Evolutionary conservation across 345 rosid genomes (phyloP).

Genomic region (Turritis glabra): DNA sequence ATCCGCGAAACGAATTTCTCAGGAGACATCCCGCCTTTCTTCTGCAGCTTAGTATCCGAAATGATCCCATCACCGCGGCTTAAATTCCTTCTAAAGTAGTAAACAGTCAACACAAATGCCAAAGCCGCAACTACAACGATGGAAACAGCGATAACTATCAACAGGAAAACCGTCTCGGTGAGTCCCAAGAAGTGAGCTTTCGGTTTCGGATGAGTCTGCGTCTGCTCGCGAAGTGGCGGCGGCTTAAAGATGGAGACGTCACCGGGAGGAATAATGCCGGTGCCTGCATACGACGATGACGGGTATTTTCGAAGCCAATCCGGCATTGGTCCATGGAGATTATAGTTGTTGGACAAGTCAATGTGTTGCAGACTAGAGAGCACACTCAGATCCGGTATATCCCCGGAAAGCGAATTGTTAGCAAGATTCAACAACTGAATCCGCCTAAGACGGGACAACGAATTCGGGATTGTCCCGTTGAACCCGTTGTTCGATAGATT

Average conservation of each 20-base stretch:
- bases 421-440: slow-evolving; percentile 69
- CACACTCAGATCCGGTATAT: slow-evolving; percentile 62
- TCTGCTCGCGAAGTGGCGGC: slow-evolving; percentile 41
- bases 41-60: slow-evolving; percentile 50
- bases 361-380: slow-evolving; percentile 56
- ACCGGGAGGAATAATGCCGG: slow-evolving; percentile 22
- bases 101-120: slow-evolving; percentile 52
- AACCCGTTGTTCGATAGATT: slow-evolving; percentile 77
- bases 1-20: slow-evolving; percentile 78
- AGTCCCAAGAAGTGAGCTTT: slow-evolving; percentile 39
- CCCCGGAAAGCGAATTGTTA: slow-evolving; percentile 70
- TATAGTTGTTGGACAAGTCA: slow-evolving; percentile 65
- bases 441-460: slow-evolving; percentile 53
- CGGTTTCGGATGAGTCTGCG: slow-evolving; percentile 31
- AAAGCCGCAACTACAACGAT: slow-evolving; percentile 50
- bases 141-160: slow-evolving; percentile 50
- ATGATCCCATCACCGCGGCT: slow-evolving; percentile 29
- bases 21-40: slow-evolving; percentile 78
- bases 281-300: slow-evolving; percentile 59
- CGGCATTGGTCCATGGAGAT: slow-evolving; percentile 66
- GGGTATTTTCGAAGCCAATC: slow-evolving; percentile 68
- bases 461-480: slow-evolving; percentile 67
- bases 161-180: slow-evolving; percentile 53
- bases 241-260: slow-evolving; percentile 35
- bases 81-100: slow-evolving; percentile 53